Evolutionary conservation across 2,329 filamentous ascomycete species (phyloP), one percentile per base, ranked within the genome.

Genomic region (Ascosphaera aggregata): DNA sequence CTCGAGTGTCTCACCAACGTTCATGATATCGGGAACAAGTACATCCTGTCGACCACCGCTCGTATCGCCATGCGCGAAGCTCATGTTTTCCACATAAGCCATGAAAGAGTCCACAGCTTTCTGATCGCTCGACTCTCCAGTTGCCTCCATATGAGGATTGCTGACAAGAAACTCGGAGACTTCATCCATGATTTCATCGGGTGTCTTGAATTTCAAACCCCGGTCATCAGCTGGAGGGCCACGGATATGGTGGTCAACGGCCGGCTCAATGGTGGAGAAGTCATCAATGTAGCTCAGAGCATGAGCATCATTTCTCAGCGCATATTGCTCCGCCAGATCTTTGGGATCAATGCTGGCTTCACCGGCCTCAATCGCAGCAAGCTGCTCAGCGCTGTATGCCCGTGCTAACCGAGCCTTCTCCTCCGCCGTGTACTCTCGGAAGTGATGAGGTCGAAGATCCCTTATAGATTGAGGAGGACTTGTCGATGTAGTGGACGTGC

Each of bases 241-340:
- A 59, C 64, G 47, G 59, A 68, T 54, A 63, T 62, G 71, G 53
- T 76, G 69, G 61, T 95, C 86, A 43, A 89, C 69, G 38, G 80
- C 65, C 39, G 82, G 80, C 51, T 81, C 71, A 45, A 86, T 67
- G 41, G 69, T 68, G 43, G 77, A 71, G 51, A 93, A 78, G 56
- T 92, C 81, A 54, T 94, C 84, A 40, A 86, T 60, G 56, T 92
- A 89, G 43, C 71, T 64, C 38, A 85, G 62, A 39, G 65, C 64
- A 64, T 80, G 79, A 7, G 73, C 67, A 53, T 92, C 84, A 40
- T 63, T 66, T 43, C 82, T 74, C 48, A 80, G 57, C 34, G 71
- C 66, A 46, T 76, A 80, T 59, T 89, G 78, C 24, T 71, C 64
- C 34, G 76, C 65, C 52, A 94, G 54, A 56, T 95, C 81, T 46